phyloP scores from a whole-genome alignment of 176 grass and related monocot species.

The Zea luxurians region DNA sequence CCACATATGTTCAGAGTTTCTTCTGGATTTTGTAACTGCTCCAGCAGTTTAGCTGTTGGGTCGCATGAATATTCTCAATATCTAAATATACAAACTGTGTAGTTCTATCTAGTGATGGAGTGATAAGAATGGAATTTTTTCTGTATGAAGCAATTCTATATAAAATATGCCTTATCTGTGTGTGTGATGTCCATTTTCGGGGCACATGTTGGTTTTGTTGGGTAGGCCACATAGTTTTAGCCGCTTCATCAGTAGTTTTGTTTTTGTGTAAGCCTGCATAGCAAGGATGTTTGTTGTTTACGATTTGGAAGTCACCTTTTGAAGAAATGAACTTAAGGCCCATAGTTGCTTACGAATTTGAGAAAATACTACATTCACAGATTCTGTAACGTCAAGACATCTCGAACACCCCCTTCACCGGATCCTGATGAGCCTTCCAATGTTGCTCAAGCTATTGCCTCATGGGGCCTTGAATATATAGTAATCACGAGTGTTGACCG shows the following conservation, averaged over 20 bases:
- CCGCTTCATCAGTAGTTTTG: background rate
- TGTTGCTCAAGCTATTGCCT: slow-evolving; percentile 95
- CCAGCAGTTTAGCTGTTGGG: background rate
- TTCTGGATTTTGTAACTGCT: slow-evolving; percentile 5
- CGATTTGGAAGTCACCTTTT: slow-evolving; percentile 18
- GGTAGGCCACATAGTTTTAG: background rate
- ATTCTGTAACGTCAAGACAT: slow-evolving; percentile 99
- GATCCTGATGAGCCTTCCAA: slow-evolving; percentile 87
- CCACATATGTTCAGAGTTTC: background rate
- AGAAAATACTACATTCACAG: slow-evolving; percentile 42
- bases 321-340: background rate
- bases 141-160: background rate
- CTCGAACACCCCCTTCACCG: slow-evolving; percentile 80
- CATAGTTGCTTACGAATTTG: slow-evolving; percentile 4
- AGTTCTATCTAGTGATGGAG: background rate
- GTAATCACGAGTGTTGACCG: slow-evolving; percentile 97
- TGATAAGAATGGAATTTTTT: background rate
- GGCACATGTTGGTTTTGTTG: background rate
- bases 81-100: background rate
- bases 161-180: background rate
- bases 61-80: background rate
- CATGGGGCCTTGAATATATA: slow-evolving; percentile 94
- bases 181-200: slow-evolving; percentile 1
- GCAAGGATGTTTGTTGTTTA: slow-evolving; percentile 1
- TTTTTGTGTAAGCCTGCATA: background rate